A percentile compares a stretch with the other conserved stretches of the same genome.
Evolutionary conservation across 108 stramenopile genomes (phyloP).

Genomic region (Cyclotella atomus): DNA sequence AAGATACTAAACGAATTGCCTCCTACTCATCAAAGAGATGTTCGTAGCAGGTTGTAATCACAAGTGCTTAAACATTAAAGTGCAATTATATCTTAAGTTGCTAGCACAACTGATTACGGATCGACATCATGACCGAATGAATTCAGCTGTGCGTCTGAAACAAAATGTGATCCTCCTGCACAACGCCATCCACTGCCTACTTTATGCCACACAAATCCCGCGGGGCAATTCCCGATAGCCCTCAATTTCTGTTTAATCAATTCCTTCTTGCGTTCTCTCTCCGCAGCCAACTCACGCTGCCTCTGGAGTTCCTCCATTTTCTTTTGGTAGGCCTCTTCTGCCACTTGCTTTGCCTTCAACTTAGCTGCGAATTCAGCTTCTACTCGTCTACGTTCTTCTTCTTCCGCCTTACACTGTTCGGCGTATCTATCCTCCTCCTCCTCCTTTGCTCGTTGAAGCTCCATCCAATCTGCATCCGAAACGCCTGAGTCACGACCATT

Average conservation of each 20-base stretch:
- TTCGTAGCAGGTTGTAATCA: constrained; percentile 1
- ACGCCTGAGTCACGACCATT: constrained; percentile 31
- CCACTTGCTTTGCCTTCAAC: constrained; percentile 12
- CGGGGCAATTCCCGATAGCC: constrained; percentile 48
- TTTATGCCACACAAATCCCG: constrained; percentile 56
- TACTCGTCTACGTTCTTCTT: constrained; percentile 1
- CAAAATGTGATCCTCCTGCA: constrained; percentile 62
- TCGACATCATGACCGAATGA: constrained; percentile 26
- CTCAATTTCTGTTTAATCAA: constrained; percentile 40
- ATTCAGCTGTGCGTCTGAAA: constrained; percentile 37
- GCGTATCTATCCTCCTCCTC: constrained; percentile 19
- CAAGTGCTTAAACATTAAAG: too few relatives aligned
- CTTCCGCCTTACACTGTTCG: constrained; percentile 23
- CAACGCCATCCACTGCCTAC: constrained; percentile 61
- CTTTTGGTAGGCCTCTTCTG: constrained; percentile 31
- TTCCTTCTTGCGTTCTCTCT: constrained; percentile 22
- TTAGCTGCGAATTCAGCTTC: constrained; percentile 21
- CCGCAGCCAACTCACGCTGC: constrained; percentile 16
- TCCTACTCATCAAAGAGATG: constrained; percentile 23
- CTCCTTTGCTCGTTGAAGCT: constrained; percentile 26
- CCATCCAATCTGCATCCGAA: constrained; percentile 35
- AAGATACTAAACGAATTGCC: constrained; percentile 56
- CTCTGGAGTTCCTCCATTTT: constrained; percentile 30
- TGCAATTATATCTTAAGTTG: too few relatives aligned
- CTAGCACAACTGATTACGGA: too few relatives aligned